Evolutionary conservation across 495 filamentous ascomycete species (phyloP).

Genomic region (Lasiosphaeria miniovina): DNA sequence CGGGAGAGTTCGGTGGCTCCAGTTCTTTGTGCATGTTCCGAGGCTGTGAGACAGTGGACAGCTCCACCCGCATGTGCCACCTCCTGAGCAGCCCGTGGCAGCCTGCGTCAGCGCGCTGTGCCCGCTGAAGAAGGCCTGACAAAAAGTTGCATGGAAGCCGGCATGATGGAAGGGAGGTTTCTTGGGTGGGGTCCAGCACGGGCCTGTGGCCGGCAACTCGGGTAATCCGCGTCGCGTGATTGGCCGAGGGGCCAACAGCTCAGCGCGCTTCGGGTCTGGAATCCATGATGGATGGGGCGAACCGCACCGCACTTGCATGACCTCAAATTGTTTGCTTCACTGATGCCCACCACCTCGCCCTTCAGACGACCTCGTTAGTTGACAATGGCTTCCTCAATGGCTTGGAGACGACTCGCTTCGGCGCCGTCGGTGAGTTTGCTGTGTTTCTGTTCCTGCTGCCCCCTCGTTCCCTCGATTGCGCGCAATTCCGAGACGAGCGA

Average conservation of each 20-base stretch:
- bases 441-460: constrained; percentile 5
- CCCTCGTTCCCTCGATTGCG: constrained; percentile 4
- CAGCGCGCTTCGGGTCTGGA: constrained; percentile 22
- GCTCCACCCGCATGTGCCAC: neutral
- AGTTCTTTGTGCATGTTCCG: neutral
- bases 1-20: too few species aligned
- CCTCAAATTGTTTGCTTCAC: constrained; percentile 26
- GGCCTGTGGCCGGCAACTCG: constrained; percentile 31
- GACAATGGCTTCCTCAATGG: constrained; percentile 53
- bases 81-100: neutral
- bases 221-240: constrained; percentile 29
- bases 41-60: neutral
- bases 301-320: constrained; percentile 12
- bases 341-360: constrained; percentile 24
- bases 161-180: neutral
- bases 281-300: constrained; percentile 10
- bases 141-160: too few species aligned
- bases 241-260: constrained; percentile 17
- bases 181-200: constrained; percentile 9
- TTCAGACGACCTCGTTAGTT: constrained; percentile 22
- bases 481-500: neutral
- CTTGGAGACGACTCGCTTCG: constrained; percentile 45
- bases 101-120: neutral
- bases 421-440: constrained; percentile 42
- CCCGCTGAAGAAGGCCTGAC: too few species aligned